Evolutionary conservation across 257 asterid genomes (phyloP).

Genomic region (Plantago major): DNA sequence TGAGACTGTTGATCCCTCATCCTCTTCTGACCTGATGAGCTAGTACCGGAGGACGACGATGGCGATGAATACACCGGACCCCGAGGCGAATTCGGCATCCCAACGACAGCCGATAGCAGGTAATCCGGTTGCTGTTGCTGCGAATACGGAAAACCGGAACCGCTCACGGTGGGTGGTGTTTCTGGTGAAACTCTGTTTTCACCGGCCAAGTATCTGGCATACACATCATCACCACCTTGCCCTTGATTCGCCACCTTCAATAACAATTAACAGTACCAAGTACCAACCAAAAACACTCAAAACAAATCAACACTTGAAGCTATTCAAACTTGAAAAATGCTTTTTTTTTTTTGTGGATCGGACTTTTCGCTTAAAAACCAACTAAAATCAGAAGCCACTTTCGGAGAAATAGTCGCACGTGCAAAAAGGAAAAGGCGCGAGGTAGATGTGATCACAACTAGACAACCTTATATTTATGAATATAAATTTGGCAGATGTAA

Average conservation of each 20-base stretch:
- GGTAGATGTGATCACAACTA: no score
- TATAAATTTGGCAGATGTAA: no score
- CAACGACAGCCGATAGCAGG: conserved; percentile 33
- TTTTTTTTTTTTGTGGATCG: no score
- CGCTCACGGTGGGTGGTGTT: conserved; percentile 21
- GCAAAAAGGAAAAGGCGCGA: no score
- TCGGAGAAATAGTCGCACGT: no score
- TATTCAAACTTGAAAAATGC: no score
- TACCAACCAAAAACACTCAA: no score
- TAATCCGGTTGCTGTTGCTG: conserved; percentile 32
- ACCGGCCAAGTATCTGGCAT: not conserved
- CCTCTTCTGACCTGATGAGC: conserved; percentile 75
- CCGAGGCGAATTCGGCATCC: conserved; percentile 51
- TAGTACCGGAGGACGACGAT: conserved; percentile 52
- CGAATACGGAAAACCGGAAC: conserved; percentile 24
- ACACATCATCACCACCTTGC: conserved; percentile 4
- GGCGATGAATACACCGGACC: conserved; percentile 32
- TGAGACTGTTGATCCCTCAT: conserved; percentile 34
- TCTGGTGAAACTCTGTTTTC: not conserved
- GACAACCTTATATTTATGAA: no score
- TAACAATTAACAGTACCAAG: conserved; percentile 15
- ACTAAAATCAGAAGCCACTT: no score
- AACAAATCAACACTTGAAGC: no score
- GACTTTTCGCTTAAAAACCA: no score
- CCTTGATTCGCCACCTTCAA: conserved; percentile 67